phyloP scores from a whole-genome alignment of 768 basidiomycete species.

The Arthromyces matolae region DNA sequence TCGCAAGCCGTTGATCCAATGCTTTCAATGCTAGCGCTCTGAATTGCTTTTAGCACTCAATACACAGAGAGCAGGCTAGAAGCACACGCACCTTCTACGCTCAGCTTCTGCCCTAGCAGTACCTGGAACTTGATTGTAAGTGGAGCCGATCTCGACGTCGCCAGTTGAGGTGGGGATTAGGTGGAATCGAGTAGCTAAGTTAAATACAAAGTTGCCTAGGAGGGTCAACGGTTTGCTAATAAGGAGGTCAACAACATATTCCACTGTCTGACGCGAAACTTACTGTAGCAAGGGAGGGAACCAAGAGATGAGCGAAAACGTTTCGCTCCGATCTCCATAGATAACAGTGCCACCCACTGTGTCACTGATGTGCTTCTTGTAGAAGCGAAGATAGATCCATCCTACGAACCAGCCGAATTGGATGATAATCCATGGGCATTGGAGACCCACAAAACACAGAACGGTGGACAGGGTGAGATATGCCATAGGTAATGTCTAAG shows the following conservation, averaged over 20 bases:
- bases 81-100: slow-evolving; percentile 68
- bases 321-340: slow-evolving; percentile 94
- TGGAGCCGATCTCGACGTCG: slow-evolving; percentile 71
- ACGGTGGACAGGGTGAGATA: slow-evolving; percentile 89
- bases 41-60: slow-evolving; percentile 11
- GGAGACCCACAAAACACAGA: slow-evolving; percentile 77
- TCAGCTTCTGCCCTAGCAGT: slow-evolving; percentile 95
- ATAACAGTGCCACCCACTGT: slow-evolving; percentile 56
- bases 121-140: slow-evolving; percentile 76
- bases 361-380: slow-evolving; percentile 81
- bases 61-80: neutral
- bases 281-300: slow-evolving; percentile 96
- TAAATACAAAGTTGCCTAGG: slow-evolving; percentile 66
- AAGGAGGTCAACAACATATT: neutral
- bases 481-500: slow-evolving; percentile 89
- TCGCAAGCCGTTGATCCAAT: slow-evolving; percentile 88
- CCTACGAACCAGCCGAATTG: slow-evolving; percentile 99
- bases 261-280: slow-evolving; percentile 27
- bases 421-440: slow-evolving; percentile 88
- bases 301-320: slow-evolving; percentile 92
- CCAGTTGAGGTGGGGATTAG: slow-evolving; percentile 62
- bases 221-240: slow-evolving; percentile 66
- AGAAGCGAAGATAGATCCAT: slow-evolving; percentile 95
- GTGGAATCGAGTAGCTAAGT: slow-evolving; percentile 62
- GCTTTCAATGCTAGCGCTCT: slow-evolving; percentile 97